These are phyloP conservation scores for Huiozyma sinensis DNA, from an alignment of 805 yeast species.

Conservation along the genomic window DNA sequence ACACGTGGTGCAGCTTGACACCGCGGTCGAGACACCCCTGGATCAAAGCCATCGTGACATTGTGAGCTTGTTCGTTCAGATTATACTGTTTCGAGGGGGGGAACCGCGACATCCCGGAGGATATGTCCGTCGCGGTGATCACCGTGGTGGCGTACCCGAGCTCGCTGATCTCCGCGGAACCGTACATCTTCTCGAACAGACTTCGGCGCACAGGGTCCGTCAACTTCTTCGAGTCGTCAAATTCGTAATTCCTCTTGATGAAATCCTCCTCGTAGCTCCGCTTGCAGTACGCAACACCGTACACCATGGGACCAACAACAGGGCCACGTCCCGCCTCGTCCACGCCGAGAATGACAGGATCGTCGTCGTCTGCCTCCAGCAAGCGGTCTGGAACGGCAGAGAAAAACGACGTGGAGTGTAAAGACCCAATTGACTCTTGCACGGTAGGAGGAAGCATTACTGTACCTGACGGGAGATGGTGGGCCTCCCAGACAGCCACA, in stretches of 20 bases:
- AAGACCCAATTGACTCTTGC: slow-evolving; percentile 9
- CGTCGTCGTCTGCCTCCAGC: slow-evolving; percentile 8
- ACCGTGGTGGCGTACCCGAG: slow-evolving; percentile 85
- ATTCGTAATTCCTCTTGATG: slow-evolving; percentile 53
- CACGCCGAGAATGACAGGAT: slow-evolving; percentile 60
- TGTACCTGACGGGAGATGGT: not conserved
- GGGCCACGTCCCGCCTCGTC: slow-evolving; percentile 99
- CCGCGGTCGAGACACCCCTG: slow-evolving; percentile 50
- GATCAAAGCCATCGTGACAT: slow-evolving; percentile 76
- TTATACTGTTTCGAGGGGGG: slow-evolving; percentile 42
- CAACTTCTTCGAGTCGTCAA: slow-evolving; percentile 87
- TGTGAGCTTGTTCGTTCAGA: slow-evolving; percentile 93
- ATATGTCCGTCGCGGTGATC: slow-evolving; percentile 79
- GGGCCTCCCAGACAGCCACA: no score
- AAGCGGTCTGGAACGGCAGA: slow-evolving; percentile 40
- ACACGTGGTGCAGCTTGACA: slow-evolving; percentile 58
- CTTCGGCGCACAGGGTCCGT: slow-evolving; percentile 59
- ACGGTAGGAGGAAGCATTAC: slow-evolving; percentile 25
- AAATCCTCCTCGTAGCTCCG: slow-evolving; percentile 36
- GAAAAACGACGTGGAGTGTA: slow-evolving; percentile 37
- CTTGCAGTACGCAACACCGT: slow-evolving; percentile 74
- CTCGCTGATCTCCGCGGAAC: slow-evolving; percentile 28
- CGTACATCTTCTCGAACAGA: slow-evolving; percentile 50
- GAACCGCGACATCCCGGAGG: slow-evolving; percentile 75
- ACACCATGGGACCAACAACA: slow-evolving; percentile 95